A percentile compares a stretch with the other conserved stretches of the same genome.
Evolutionary conservation across 2,329 filamentous ascomycete species (phyloP).

Genomic region (Parastagonospora avenae): DNA sequence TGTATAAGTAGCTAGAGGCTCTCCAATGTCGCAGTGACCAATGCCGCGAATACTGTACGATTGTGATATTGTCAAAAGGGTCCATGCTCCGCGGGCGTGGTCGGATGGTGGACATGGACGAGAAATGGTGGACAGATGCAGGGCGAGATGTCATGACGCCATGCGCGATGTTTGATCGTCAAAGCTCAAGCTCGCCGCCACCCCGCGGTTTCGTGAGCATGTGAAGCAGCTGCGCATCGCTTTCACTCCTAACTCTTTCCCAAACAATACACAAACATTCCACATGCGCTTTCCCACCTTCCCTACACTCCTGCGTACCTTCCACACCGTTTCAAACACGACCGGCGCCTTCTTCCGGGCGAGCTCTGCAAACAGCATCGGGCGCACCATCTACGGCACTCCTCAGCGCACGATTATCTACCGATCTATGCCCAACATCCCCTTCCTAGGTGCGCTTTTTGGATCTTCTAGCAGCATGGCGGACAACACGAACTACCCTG

Average conservation of each 20-base stretch:
- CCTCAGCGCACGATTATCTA: slow-evolving; percentile 34
- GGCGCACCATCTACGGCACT: slow-evolving; percentile 34
- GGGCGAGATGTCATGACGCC: slow-evolving; percentile 30
- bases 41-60: too few species aligned
- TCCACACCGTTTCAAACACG: slow-evolving; percentile 54
- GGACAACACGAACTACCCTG: slow-evolving; percentile 73
- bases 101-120: not conserved
- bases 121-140: not conserved
- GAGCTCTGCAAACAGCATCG: slow-evolving; percentile 45
- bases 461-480: slow-evolving; percentile 57
- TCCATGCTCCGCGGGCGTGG: not conserved
- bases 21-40: too few species aligned
- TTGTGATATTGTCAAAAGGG: not conserved
- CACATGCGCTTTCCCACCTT: slow-evolving; percentile 58
- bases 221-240: not conserved
- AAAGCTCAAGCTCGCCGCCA: slow-evolving; percentile 31
- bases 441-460: slow-evolving; percentile 79
- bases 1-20: too few species aligned
- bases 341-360: slow-evolving; percentile 39
- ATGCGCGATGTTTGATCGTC: slow-evolving; percentile 24
- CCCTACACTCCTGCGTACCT: slow-evolving; percentile 54
- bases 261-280: slow-evolving; percentile 7
- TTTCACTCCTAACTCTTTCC: slow-evolving; percentile 3
- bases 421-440: slow-evolving; percentile 74
- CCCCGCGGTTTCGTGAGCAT: slow-evolving; percentile 27